phyloP scores from a whole-genome alignment of 495 filamentous ascomycete genomes.

The Neurospora sublineolata region DNA sequence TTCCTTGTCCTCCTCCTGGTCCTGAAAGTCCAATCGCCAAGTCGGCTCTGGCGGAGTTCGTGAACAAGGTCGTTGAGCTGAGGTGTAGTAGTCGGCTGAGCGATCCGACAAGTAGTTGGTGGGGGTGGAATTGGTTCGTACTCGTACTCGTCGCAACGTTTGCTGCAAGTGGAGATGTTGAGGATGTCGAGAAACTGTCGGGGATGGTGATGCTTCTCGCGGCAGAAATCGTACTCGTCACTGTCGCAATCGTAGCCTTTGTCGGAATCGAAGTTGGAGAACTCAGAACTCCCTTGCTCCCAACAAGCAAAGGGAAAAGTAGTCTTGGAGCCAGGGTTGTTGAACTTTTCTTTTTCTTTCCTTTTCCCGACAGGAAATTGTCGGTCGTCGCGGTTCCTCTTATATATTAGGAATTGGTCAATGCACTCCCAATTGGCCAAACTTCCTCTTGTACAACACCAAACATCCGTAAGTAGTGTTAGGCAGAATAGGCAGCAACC shows the following conservation, averaged over 20 bases:
- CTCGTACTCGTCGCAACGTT: not conserved
- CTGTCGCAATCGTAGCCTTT: not conserved
- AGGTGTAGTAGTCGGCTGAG: not conserved
- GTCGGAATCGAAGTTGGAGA: not conserved
- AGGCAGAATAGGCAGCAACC: no score
- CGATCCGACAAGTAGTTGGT: not conserved
- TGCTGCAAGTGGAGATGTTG: not conserved
- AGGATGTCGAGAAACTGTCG: not conserved
- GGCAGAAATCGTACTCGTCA: not conserved
- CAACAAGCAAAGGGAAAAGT: not conserved
- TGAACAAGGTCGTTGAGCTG: not conserved
- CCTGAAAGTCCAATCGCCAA: not conserved
- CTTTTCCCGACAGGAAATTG: not conserved
- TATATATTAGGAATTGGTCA: not conserved
- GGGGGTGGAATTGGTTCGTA: not conserved
- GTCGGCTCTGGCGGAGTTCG: not conserved
- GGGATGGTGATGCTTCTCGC: not conserved
- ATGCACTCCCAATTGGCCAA: no score
- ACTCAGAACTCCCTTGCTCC: not conserved
- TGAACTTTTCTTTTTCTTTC: not conserved
- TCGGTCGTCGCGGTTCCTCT: not conserved
- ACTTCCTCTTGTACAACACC: no score
- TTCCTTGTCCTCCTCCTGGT: not conserved
- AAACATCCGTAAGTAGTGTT: no score
- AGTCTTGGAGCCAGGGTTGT: constrained; percentile 5